Evolutionary conservation across 1,284 basidiomycete genomes (phyloP).

Genomic region (Ceratobasidium sp.): DNA sequence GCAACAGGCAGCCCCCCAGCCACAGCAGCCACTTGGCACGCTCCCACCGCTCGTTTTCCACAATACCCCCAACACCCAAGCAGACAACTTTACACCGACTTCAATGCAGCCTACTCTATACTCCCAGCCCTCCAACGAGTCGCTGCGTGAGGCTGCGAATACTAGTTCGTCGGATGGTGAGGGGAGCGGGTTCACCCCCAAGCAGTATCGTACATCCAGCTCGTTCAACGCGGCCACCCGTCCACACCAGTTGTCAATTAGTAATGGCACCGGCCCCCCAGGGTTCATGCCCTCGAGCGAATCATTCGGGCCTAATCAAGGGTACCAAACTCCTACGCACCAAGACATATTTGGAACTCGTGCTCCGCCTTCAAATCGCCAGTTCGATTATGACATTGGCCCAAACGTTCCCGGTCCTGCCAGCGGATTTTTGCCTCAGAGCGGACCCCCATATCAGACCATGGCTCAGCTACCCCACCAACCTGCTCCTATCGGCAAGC

Average conservation of each 20-base stretch:
- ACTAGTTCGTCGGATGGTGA: slow-evolving; percentile 29
- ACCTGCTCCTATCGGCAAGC: slow-evolving; percentile 20
- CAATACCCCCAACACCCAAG: slow-evolving; percentile 14
- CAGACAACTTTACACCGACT: slow-evolving; percentile 16
- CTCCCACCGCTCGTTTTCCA: slow-evolving; percentile 39
- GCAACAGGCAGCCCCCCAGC: slow-evolving; percentile 27
- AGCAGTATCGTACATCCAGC: slow-evolving; percentile 33
- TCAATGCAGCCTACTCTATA: slow-evolving; percentile 13
- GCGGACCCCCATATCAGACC: slow-evolving; percentile 13
- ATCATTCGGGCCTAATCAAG: slow-evolving; percentile 22
- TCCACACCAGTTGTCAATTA: slow-evolving; percentile 36
- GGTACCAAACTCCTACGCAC: slow-evolving; percentile 36
- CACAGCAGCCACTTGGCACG: slow-evolving; percentile 28
- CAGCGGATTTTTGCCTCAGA: slow-evolving; percentile 20
- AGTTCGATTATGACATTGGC: slow-evolving; percentile 32
- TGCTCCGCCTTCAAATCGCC: slow-evolving; percentile 8
- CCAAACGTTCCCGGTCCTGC: slow-evolving; percentile 33
- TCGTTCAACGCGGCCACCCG: slow-evolving; percentile 25
- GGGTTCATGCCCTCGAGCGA: slow-evolving; percentile 12
- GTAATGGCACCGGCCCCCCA: slow-evolving; percentile 14
- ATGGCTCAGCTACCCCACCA: slow-evolving; percentile 7
- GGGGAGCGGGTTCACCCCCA: slow-evolving; percentile 34
- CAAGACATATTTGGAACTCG: slow-evolving; percentile 39
- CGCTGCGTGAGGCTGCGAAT: slow-evolving; percentile 28
- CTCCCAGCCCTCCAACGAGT: slow-evolving; percentile 33